Evolutionary conservation across 495 filamentous ascomycete genomes (phyloP).

Genomic region (Hypoxylon rickii): DNA sequence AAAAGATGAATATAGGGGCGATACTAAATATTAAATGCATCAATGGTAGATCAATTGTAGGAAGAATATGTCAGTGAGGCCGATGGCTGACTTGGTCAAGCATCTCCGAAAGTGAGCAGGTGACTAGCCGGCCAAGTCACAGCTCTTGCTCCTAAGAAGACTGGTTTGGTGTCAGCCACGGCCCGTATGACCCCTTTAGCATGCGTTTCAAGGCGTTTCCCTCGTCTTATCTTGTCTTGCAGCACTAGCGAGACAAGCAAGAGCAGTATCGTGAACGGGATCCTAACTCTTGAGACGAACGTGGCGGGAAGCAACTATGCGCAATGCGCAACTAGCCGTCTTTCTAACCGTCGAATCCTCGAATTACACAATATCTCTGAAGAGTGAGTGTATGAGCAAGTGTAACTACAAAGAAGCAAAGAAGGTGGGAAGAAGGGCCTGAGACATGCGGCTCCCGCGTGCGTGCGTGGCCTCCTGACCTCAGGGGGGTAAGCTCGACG

Average conservation of each 20-base stretch:
- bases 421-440: no score
- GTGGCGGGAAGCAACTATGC: conserved; percentile 4
- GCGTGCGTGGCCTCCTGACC: background rate
- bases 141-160: conserved; percentile 5
- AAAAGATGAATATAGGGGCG: background rate
- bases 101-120: conserved; percentile 2
- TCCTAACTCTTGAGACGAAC: no score
- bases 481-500: background rate
- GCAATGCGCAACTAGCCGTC: background rate
- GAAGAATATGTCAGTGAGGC: no score
- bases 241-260: background rate
- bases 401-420: no score
- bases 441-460: conserved; percentile 7
- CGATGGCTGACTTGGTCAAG: conserved; percentile 7
- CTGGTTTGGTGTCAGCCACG: background rate
- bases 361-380: no score
- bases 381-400: background rate
- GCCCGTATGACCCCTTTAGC: background rate
- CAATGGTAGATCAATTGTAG: no score
- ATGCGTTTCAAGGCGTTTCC: no score
- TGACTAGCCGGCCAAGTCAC: conserved; percentile 14
- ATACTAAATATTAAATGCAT: no score
- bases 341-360: background rate
- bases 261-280: conserved; percentile 1
- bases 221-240: no score